These are phyloP conservation scores for Trichosporon inkin DNA, from an alignment of 1,284 basidiomycete genomes.

Conservation along the genomic window DNA sequence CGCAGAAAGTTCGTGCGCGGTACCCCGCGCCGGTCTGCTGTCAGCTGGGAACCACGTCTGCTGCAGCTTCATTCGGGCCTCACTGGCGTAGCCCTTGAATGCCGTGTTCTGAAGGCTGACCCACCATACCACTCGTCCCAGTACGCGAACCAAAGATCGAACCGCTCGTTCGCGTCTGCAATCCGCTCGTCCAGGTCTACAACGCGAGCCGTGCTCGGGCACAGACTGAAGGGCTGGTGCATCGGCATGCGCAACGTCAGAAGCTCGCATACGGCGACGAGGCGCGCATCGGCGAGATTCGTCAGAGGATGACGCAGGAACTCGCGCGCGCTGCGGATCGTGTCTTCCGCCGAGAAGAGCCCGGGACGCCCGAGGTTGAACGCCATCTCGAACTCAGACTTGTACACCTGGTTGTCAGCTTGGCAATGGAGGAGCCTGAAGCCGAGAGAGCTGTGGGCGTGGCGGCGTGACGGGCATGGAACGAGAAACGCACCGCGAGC, in stretches of 20 bases:
- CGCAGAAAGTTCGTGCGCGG: slow-evolving; percentile 16
- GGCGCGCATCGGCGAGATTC: slow-evolving; percentile 82
- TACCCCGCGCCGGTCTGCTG: slow-evolving; percentile 9
- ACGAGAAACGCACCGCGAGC: slow-evolving; percentile 58
- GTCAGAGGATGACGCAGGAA: slow-evolving; percentile 77
- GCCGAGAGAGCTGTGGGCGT: too few relatives aligned
- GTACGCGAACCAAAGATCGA: slow-evolving; percentile 41
- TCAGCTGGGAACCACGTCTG: background rate
- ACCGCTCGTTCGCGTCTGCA: slow-evolving; percentile 35
- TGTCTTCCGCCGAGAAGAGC: slow-evolving; percentile 79
- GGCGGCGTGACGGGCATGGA: too few relatives aligned
- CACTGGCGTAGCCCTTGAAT: too few relatives aligned
- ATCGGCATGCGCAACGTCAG: slow-evolving; percentile 36
- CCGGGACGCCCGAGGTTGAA: slow-evolving; percentile 69
- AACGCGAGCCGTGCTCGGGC: slow-evolving; percentile 27
- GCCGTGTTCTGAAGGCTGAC: too few relatives aligned
- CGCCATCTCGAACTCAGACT: slow-evolving; percentile 66
- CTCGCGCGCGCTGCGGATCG: slow-evolving; percentile 68
- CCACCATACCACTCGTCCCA: slow-evolving; percentile 43
- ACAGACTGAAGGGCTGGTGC: slow-evolving; percentile 39
- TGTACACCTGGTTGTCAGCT: slow-evolving; percentile 56
- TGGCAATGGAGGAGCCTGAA: too few relatives aligned
- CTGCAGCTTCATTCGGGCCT: too few relatives aligned
- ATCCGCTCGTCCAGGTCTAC: slow-evolving; percentile 44
- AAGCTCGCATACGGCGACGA: slow-evolving; percentile 68